Conservation (phyloP, 2,329 filamentous ascomycete species). For the Stachybotrys chartarum region DNA sequence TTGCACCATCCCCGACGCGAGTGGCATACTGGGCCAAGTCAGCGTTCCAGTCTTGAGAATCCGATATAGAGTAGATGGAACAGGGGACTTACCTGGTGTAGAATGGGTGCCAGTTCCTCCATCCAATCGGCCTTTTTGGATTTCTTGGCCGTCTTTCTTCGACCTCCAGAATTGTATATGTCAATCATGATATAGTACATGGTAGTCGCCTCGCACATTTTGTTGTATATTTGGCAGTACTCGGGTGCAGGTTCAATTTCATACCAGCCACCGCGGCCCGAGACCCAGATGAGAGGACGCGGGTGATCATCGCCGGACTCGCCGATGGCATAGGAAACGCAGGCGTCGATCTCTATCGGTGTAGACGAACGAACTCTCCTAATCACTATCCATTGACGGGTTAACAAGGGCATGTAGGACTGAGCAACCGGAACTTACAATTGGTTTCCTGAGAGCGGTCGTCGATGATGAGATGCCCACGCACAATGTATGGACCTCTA, state of each 20-base stretch:
- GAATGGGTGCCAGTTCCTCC: slow-evolving; percentile 20
- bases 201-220: slow-evolving; percentile 56
- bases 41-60: background rate
- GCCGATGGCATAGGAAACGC: slow-evolving; percentile 45
- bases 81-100: slow-evolving; percentile 20
- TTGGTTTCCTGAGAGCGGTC: slow-evolving; percentile 27
- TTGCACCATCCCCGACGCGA: slow-evolving; percentile 44
- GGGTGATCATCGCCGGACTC: slow-evolving; percentile 40
- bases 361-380: slow-evolving; percentile 20
- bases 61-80: background rate
- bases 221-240: slow-evolving; percentile 49
- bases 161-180: slow-evolving; percentile 34
- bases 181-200: slow-evolving; percentile 58
- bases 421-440: slow-evolving; percentile 22
- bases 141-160: slow-evolving; percentile 17
- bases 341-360: slow-evolving; percentile 47
- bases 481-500: slow-evolving; percentile 53
- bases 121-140: slow-evolving; percentile 20
- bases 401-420: slow-evolving; percentile 6
- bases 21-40: slow-evolving; percentile 37
- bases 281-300: slow-evolving; percentile 56
- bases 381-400: slow-evolving; percentile 17
- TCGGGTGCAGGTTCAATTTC: slow-evolving; percentile 51
- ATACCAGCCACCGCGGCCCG: slow-evolving; percentile 55
- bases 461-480: slow-evolving; percentile 49